Conservation (phyloP, 23 red algal genomes). For the Porphyridium purpureum region DNA sequence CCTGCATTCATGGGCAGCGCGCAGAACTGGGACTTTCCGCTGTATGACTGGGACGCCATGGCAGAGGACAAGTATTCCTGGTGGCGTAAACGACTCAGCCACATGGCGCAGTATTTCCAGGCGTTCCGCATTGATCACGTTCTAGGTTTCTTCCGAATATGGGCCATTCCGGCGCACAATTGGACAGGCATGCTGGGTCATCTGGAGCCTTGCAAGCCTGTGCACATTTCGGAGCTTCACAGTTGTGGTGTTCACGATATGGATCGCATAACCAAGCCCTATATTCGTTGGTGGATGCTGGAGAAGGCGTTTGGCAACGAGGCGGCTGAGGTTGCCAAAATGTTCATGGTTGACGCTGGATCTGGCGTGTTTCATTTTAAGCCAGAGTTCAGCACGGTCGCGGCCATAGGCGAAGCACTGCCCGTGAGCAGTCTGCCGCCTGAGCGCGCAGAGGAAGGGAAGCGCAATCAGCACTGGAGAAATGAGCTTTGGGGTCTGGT, state of each 20-base stretch:
- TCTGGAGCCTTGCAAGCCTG: slow-evolving; percentile 31
- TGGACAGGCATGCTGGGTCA: slow-evolving; percentile 53
- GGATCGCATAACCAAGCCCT: slow-evolving; percentile 56
- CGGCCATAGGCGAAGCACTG: slow-evolving; percentile 33
- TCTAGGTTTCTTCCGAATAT: slow-evolving; percentile 85
- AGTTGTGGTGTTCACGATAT: slow-evolving; percentile 75
- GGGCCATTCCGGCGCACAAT: slow-evolving; percentile 64
- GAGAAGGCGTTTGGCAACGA: slow-evolving; percentile 41
- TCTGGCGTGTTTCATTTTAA: slow-evolving; percentile 54
- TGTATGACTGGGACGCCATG: slow-evolving; percentile 90
- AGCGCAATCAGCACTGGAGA: slow-evolving; percentile 32
- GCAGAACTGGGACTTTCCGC: slow-evolving; percentile 90
- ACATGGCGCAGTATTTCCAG: slow-evolving; percentile 83
- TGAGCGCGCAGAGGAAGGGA: slow-evolving; percentile 55
- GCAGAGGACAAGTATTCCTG: slow-evolving; percentile 66
- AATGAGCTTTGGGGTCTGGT: slow-evolving; percentile 66
- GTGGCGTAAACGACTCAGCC: slow-evolving; percentile 69
- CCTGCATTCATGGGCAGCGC: slow-evolving; percentile 15
- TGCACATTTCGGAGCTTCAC: slow-evolving; percentile 50
- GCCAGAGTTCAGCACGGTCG: slow-evolving; percentile 39
- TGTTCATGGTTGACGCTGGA: slow-evolving; percentile 49
- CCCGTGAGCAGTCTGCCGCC: slow-evolving; percentile 32
- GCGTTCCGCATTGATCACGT: slow-evolving; percentile 95
- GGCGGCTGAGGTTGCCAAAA: slow-evolving; percentile 31
- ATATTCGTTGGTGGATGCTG: slow-evolving; percentile 44